A percentile compares a stretch with the other conserved stretches of the same genome.
These are phyloP conservation scores for Coffea humblotiana DNA, from an alignment of 305 asterid genomes.

Conservation along the genomic window DNA sequence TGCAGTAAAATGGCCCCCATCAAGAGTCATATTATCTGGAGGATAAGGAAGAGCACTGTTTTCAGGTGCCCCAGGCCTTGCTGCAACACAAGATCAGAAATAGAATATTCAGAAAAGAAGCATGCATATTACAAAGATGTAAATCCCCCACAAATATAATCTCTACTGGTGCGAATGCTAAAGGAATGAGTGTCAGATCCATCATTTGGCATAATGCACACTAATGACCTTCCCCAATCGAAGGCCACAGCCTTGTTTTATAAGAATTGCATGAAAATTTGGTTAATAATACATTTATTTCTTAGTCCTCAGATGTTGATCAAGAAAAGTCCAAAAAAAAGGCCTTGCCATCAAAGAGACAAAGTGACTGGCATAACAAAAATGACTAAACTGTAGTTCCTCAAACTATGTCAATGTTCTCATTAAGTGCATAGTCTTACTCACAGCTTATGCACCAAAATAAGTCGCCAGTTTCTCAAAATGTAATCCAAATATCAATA, in stretches of 20 bases:
- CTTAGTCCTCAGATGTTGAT: not conserved
- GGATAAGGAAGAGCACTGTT: slow-evolving; percentile 46
- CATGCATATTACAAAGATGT: not conserved
- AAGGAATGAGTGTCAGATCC: not conserved
- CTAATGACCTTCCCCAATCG: no score
- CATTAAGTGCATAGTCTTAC: not conserved
- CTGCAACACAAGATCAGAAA: slow-evolving; percentile 31
- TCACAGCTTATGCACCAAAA: not conserved
- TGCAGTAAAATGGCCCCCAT: slow-evolving; percentile 48
- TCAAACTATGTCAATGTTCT: not conserved
- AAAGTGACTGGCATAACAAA: not conserved
- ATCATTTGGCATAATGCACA: not conserved
- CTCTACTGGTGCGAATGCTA: not conserved
- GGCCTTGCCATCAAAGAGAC: not conserved
- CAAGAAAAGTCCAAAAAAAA: not conserved
- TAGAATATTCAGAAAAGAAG: slow-evolving; percentile 3
- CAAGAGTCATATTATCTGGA: slow-evolving; percentile 40
- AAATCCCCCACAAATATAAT: not conserved
- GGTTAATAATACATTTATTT: not conserved
- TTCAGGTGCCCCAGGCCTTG: slow-evolving; percentile 52
- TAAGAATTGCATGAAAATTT: no score
- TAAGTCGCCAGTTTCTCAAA: not conserved
- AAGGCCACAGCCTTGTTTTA: no score
- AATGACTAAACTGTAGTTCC: not conserved
- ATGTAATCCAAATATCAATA: not conserved